phyloP scores from a whole-genome alignment of 2,329 filamentous ascomycete species.

The Pseudopithomyces maydicus region DNA sequence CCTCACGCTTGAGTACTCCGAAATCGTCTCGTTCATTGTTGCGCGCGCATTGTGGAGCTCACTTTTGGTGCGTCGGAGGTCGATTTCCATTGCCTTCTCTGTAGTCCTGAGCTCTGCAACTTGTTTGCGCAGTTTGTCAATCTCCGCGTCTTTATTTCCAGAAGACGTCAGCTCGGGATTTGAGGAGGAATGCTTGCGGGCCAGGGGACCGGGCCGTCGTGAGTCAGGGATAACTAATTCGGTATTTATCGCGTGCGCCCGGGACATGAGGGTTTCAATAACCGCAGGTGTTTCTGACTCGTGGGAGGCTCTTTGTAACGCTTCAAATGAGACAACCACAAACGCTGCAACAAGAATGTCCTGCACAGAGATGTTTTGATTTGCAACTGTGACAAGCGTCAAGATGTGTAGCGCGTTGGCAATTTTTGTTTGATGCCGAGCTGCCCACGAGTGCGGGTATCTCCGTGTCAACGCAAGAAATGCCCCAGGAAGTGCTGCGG shows the following conservation, averaged over 20 bases:
- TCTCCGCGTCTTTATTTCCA: conserved; percentile 32
- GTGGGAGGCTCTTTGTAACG: conserved; percentile 26
- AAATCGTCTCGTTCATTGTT: conserved; percentile 34
- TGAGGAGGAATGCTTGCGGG: neutral
- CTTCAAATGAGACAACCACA: conserved; percentile 41
- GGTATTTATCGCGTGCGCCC: conserved; percentile 21
- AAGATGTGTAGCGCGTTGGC: conserved; percentile 27
- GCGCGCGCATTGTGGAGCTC: conserved; percentile 37
- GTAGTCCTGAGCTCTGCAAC: conserved; percentile 33
- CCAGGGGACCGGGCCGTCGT: neutral
- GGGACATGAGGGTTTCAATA: conserved; percentile 33
- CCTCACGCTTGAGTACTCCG: conserved; percentile 33
- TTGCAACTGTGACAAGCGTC: conserved; percentile 27
- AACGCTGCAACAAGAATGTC: conserved; percentile 31
- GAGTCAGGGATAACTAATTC: conserved; percentile 19
- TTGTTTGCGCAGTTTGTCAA: conserved; percentile 32
- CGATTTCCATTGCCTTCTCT: conserved; percentile 31
- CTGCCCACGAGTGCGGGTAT: conserved; percentile 25
- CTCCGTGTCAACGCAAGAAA: conserved; percentile 21
- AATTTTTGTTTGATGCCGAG: conserved; percentile 24
- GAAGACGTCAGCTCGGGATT: conserved; percentile 9
- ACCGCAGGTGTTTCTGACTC: conserved; percentile 24
- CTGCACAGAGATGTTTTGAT: conserved; percentile 21
- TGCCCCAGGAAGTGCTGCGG: conserved; percentile 23
- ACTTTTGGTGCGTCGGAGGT: conserved; percentile 26